Conservation (phyloP, 2,329 filamentous ascomycete species). For the Huntiella moniliformis region DNA sequence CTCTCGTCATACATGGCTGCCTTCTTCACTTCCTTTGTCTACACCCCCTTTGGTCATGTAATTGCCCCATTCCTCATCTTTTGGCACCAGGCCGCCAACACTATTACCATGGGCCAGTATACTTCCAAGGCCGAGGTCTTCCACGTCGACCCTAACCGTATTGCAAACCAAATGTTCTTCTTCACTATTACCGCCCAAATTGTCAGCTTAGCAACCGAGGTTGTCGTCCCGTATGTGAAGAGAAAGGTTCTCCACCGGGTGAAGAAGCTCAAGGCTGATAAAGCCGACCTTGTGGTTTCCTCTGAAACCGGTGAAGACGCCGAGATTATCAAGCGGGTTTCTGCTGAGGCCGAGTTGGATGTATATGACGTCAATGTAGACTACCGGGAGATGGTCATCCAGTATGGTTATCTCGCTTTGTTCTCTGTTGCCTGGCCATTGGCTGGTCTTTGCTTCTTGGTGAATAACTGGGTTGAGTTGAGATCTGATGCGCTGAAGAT, state of each 20-base stretch:
- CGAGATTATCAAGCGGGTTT: slow-evolving; percentile 61
- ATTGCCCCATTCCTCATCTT: slow-evolving; percentile 75
- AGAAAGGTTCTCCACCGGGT: slow-evolving; percentile 60
- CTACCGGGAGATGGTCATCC: slow-evolving; percentile 83
- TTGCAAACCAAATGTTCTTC: slow-evolving; percentile 86
- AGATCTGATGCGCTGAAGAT: slow-evolving; percentile 91
- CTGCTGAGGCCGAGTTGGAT: slow-evolving; percentile 63
- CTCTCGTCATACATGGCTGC: slow-evolving; percentile 87
- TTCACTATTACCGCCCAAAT: slow-evolving; percentile 89
- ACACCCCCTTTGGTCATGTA: slow-evolving; percentile 73
- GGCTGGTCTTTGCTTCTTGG: slow-evolving; percentile 70
- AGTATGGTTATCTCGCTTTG: slow-evolving; percentile 69
- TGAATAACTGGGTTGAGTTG: slow-evolving; percentile 94
- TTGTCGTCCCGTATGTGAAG: slow-evolving; percentile 71
- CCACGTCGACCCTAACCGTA: slow-evolving; percentile 61
- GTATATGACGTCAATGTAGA: slow-evolving; percentile 81
- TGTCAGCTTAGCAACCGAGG: slow-evolving; percentile 69
- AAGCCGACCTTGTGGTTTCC: slow-evolving; percentile 23
- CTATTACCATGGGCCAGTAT: slow-evolving; percentile 58
- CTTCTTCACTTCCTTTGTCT: slow-evolving; percentile 85
- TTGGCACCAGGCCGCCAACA: slow-evolving; percentile 55
- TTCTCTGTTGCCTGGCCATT: slow-evolving; percentile 92
- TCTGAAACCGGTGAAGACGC: slow-evolving; percentile 57
- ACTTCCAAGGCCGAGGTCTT: slow-evolving; percentile 49
- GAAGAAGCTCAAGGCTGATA: slow-evolving; percentile 45